A percentile compares a stretch with the other conserved stretches of the same genome.
Evolutionary conservation across 768 basidiomycete species (phyloP).

Genomic region (Lentinula guzmanii): DNA sequence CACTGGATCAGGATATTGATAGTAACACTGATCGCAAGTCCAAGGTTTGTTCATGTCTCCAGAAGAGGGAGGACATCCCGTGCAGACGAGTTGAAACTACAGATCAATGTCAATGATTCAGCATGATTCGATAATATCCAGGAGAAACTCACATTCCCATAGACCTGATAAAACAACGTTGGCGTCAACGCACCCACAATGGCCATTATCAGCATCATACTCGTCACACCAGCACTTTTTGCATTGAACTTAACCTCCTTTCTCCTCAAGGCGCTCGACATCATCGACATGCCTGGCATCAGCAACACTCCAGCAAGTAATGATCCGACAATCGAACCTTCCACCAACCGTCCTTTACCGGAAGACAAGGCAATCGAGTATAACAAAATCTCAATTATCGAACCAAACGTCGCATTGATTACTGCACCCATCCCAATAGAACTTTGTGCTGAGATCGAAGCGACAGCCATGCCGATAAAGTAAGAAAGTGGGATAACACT

Average conservation of each 20-base stretch:
- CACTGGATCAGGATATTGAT: conserved; percentile 89
- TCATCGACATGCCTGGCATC: conserved; percentile 98
- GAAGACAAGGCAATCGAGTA: conserved; percentile 88
- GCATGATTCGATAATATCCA: not conserved
- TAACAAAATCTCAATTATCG: conserved; percentile 94
- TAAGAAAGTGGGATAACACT: conserved; percentile 97
- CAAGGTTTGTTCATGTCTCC: conserved; percentile 48
- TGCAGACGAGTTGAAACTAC: conserved; percentile 85
- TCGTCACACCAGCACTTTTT: conserved; percentile 97
- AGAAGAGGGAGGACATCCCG: conserved; percentile 60
- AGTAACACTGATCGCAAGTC: conserved; percentile 90
- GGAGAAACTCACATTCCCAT: conserved; percentile 72
- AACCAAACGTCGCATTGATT: conserved; percentile 98
- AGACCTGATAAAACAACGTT: conserved; percentile 96
- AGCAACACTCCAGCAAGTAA: conserved; percentile 91
- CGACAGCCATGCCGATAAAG: conserved; percentile 99
- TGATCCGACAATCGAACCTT: conserved; percentile 94
- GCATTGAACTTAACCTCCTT: conserved; percentile 99
- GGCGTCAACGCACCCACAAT: conserved; percentile 95
- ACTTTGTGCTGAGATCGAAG: conserved; percentile 96
- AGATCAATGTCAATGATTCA: not conserved
- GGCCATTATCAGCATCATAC: conserved; percentile 99
- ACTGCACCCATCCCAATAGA: conserved; percentile 99
- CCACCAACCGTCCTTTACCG: conserved; percentile 89
- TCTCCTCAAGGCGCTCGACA: conserved; percentile 76